Evolutionary conservation across 768 basidiomycete species (phyloP).

Genomic region (Gautieria morchelliformis): DNA sequence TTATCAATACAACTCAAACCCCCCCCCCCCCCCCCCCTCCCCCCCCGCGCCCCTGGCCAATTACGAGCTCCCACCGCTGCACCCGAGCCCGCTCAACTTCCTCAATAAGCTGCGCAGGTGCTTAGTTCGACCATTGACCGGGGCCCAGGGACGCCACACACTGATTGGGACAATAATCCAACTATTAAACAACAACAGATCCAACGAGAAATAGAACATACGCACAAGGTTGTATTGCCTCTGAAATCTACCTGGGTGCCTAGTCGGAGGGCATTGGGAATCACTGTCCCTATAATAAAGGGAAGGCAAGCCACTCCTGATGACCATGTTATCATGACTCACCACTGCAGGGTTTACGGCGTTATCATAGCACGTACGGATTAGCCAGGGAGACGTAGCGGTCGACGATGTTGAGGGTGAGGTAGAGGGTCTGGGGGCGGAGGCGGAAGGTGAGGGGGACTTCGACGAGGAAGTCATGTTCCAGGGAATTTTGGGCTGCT

Average conservation of each 20-base stretch:
- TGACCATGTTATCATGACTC: slow-evolving; percentile 11
- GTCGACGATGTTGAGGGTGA: slow-evolving; percentile 97
- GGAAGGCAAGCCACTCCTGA: background rate
- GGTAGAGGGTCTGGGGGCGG: slow-evolving; percentile 96
- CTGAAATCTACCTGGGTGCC: slow-evolving; percentile 68
- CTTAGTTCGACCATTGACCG: too few species aligned
- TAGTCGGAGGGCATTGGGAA: slow-evolving; percentile 61
- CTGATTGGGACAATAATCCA: slow-evolving; percentile 26
- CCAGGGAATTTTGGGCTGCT: slow-evolving; percentile 93
- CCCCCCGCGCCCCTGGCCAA: too few species aligned
- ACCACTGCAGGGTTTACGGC: slow-evolving; percentile 73
- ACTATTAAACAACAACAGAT: background rate
- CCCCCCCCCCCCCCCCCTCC: too few species aligned
- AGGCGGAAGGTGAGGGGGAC: slow-evolving; percentile 96
- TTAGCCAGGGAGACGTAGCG: slow-evolving; percentile 78
- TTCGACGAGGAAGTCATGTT: slow-evolving; percentile 99
- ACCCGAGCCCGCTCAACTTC: too few species aligned
- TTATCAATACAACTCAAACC: too few species aligned
- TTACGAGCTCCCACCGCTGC: too few species aligned
- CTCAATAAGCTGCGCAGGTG: too few species aligned
- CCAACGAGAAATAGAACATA: slow-evolving; percentile 12
- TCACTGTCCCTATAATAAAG: slow-evolving; percentile 43
- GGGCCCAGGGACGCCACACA: slow-evolving; percentile 88
- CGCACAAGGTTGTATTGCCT: slow-evolving; percentile 61
- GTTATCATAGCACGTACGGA: slow-evolving; percentile 28